Evolutionary conservation across 805 yeast species (phyloP).

Genomic region (Barnettozyma sp.): DNA sequence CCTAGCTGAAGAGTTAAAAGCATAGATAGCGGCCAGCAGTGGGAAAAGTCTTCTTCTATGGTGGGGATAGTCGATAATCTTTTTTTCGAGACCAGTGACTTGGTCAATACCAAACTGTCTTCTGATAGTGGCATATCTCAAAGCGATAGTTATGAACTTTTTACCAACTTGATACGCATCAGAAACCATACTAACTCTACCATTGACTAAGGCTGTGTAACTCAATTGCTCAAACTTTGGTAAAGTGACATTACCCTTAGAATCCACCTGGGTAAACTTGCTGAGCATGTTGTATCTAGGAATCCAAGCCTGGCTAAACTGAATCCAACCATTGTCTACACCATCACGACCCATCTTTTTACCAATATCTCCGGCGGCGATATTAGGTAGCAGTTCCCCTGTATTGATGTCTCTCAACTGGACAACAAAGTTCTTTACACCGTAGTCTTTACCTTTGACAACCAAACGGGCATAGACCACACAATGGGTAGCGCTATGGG

Average conservation of each 20-base stretch:
- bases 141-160: conserved; percentile 74
- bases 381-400: conserved; percentile 63
- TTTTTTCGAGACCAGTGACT: conserved; percentile 33
- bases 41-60: conserved; percentile 81
- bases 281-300: conserved; percentile 81
- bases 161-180: conserved; percentile 81
- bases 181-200: conserved; percentile 84
- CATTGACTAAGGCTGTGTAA: conserved; percentile 80
- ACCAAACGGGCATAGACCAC: conserved; percentile 77
- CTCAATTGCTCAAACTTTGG: conserved; percentile 83
- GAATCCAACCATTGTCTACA: conserved; percentile 96
- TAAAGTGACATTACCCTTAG: conserved; percentile 62
- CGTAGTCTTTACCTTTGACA: conserved; percentile 78
- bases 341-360: conserved; percentile 95
- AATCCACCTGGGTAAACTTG: conserved; percentile 65
- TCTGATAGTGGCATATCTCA: conserved; percentile 78
- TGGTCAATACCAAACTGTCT: conserved; percentile 59
- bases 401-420: conserved; percentile 76
- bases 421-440: conserved; percentile 92
- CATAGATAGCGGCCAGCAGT: conserved; percentile 68
- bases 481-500: conserved; percentile 85
- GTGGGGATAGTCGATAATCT: conserved; percentile 42
- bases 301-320: conserved; percentile 73
- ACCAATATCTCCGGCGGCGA: conserved; percentile 87
- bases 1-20: conserved; percentile 52